These are phyloP conservation scores for Pyricularia pennisetigena DNA, from an alignment of 2,329 filamentous ascomycete genomes.

Conservation along the genomic window DNA sequence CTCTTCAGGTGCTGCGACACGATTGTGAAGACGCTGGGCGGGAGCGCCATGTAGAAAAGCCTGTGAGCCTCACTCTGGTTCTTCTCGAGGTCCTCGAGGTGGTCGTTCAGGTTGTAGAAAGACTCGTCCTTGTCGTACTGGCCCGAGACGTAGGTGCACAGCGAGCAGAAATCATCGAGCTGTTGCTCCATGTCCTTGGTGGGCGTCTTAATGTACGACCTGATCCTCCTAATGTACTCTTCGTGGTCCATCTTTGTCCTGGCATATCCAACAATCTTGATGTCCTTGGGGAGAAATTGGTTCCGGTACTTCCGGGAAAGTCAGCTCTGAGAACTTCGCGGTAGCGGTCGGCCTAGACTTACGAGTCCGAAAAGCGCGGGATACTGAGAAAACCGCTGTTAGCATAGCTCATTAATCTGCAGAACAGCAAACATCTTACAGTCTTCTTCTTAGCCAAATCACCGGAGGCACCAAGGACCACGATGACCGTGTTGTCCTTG, in stretches of 20 bases:
- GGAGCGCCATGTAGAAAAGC: constrained; percentile 98
- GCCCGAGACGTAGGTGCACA: constrained; percentile 92
- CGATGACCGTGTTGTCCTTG: constrained; percentile 95
- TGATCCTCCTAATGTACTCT: constrained; percentile 89
- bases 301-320: constrained; percentile 68
- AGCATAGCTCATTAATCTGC: constrained; percentile 11
- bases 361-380: constrained; percentile 95
- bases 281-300: constrained; percentile 95
- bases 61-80: constrained; percentile 76
- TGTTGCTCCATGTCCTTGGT: constrained; percentile 97
- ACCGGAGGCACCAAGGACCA: constrained; percentile 93
- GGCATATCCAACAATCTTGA: constrained; percentile 96
- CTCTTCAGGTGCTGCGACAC: constrained; percentile 96
- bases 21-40: constrained; percentile 94
- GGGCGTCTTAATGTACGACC: constrained; percentile 97
- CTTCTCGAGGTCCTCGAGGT: constrained; percentile 77
- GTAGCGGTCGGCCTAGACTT: constrained; percentile 33
- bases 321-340: neutral
- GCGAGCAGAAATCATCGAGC: constrained; percentile 75
- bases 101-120: constrained; percentile 75
- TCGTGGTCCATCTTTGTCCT: constrained; percentile 98
- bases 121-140: constrained; percentile 97
- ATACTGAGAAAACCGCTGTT: constrained; percentile 49
- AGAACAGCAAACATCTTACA: constrained; percentile 34
- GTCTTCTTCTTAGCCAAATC: constrained; percentile 99